A percentile compares a stretch with the other conserved stretches of the same genome.
Conservation (phyloP, 176 grass and related monocot genomes). For the Cenchrus purpureus region DNA sequence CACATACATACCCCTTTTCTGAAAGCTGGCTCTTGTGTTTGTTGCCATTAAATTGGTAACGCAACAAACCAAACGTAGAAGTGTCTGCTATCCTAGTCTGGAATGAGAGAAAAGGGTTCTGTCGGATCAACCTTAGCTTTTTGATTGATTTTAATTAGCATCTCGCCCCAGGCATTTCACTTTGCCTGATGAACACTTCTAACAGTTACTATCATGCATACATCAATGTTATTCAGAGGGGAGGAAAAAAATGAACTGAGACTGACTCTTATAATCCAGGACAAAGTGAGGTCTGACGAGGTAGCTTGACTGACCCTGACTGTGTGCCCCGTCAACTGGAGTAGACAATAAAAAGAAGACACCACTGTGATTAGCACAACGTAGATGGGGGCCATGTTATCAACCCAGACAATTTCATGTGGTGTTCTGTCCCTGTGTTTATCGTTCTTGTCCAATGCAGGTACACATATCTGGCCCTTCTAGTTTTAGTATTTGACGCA, state of each 20-base stretch:
- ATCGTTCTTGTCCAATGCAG: conserved; percentile 48
- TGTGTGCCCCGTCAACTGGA: conserved; percentile 37
- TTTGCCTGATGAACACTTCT: conserved; percentile 11
- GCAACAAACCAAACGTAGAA: background rate
- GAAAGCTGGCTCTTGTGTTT: background rate
- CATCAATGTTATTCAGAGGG: conserved; percentile 28
- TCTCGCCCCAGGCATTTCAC: background rate
- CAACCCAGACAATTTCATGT: conserved; percentile 45
- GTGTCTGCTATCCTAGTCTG: background rate
- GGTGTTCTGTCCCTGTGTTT: conserved; percentile 50
- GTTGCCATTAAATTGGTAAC: conserved; percentile 16
- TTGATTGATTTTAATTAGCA: conserved; percentile 29
- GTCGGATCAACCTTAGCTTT: background rate
- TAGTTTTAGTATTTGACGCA: background rate
- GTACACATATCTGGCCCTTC: conserved; percentile 30
- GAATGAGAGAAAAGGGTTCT: background rate
- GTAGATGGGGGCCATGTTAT: conserved; percentile 40
- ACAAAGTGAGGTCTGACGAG: conserved; percentile 31
- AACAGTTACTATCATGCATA: conserved; percentile 20
- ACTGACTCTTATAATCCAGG: conserved; percentile 49
- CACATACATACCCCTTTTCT: conserved; percentile 21
- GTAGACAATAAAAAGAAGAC: conserved; percentile 44
- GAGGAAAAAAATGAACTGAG: conserved; percentile 29
- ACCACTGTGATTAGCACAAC: conserved; percentile 41
- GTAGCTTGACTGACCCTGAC: conserved; percentile 43